phyloP scores from a whole-genome alignment of 148 eudicot species.

The Rhododendron mucronatum region DNA sequence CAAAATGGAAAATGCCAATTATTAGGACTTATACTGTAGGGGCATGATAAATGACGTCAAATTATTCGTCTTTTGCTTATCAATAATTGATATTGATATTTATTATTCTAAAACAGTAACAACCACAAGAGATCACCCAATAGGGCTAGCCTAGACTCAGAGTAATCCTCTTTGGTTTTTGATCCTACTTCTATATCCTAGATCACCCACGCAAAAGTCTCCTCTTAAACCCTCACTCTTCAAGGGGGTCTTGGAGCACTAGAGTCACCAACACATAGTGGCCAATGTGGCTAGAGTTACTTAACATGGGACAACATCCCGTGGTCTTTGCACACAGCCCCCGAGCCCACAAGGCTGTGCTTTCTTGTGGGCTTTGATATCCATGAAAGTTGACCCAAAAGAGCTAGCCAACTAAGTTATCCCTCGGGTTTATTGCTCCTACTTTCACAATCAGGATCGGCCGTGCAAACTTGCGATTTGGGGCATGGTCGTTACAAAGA shows the following conservation, averaged over 20 bases:
- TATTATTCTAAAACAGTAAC: not conserved
- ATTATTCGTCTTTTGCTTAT: not conserved
- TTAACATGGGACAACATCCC: not conserved
- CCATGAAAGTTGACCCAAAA: not conserved
- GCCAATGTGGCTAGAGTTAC: not conserved
- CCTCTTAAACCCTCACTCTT: not conserved
- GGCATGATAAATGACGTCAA: not conserved
- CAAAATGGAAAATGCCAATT: not conserved
- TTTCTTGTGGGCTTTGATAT: not conserved
- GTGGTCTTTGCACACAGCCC: not conserved
- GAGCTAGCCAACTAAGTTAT: not conserved
- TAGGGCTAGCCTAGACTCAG: not conserved
- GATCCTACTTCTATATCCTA: not conserved
- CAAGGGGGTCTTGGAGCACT: not conserved
- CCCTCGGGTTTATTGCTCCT: not conserved
- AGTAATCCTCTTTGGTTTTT: not conserved
- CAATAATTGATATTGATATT: not conserved
- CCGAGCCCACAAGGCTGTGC: not conserved
- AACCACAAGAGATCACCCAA: not conserved
- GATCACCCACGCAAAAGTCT: not conserved
- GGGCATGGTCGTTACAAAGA: not conserved
- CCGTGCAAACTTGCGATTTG: not conserved
- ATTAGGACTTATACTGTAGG: not conserved
- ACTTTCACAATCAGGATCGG: not conserved
- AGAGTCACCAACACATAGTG: not conserved